These are phyloP conservation scores for Aspergillus steynii DNA, from an alignment of 495 filamentous ascomycete species.

Conservation along the genomic window DNA sequence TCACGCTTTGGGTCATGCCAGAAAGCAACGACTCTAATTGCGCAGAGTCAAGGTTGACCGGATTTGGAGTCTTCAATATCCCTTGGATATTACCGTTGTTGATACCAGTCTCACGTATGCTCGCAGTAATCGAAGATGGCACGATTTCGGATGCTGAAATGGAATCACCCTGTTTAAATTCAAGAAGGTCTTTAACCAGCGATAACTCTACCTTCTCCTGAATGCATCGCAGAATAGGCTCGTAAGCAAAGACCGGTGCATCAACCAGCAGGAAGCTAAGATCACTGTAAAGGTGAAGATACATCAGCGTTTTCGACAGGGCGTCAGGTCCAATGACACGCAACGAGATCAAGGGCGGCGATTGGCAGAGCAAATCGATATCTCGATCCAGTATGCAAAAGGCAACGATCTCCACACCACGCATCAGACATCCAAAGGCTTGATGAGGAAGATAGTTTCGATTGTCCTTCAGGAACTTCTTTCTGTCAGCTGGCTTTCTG, in stretches of 20 bases:
- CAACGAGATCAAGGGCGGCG: slow-evolving; percentile 52
- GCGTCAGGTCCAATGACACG: slow-evolving; percentile 48
- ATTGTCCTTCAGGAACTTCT: slow-evolving; percentile 48
- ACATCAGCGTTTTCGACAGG: slow-evolving; percentile 40
- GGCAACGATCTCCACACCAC: slow-evolving; percentile 52
- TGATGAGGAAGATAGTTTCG: slow-evolving; percentile 57
- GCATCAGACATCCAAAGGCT: slow-evolving; percentile 60
- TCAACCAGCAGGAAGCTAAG: slow-evolving; percentile 57
- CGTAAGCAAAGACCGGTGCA: slow-evolving; percentile 69
- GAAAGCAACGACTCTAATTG: slow-evolving; percentile 58
- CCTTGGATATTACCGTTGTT: slow-evolving; percentile 21
- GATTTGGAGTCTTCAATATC: slow-evolving; percentile 28
- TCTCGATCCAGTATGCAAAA: slow-evolving; percentile 64
- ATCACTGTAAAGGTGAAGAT: slow-evolving; percentile 33
- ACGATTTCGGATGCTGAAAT: slow-evolving; percentile 21
- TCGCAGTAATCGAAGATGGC: slow-evolving; percentile 22
- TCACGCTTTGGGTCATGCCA: slow-evolving; percentile 55
- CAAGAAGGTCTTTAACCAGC: slow-evolving; percentile 51
- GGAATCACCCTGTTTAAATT: slow-evolving; percentile 24
- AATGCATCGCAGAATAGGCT: slow-evolving; percentile 64
- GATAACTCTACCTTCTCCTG: slow-evolving; percentile 57
- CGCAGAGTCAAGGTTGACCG: slow-evolving; percentile 54
- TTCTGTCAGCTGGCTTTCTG: slow-evolving; percentile 33
- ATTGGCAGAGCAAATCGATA: slow-evolving; percentile 46
- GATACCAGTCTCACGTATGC: slow-evolving; percentile 16